Base-by-base conservation (phyloP, 768 basidiomycete genomes). In the Amylocystis lapponica region DNA sequence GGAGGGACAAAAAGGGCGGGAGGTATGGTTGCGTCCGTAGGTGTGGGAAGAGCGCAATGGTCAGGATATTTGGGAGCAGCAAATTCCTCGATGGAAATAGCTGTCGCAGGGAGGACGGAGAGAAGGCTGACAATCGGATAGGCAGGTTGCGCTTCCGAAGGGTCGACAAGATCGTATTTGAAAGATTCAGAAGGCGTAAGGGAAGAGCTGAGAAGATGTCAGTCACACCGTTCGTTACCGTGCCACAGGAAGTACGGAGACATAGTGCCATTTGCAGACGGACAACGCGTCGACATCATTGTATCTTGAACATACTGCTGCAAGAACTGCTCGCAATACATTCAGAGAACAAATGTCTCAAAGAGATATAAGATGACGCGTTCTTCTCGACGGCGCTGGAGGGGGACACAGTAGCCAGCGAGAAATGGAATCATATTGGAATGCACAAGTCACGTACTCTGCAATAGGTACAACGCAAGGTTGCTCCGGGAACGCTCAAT, bases 371-470 rank as follows among this genome's bases (percentile, higher is more conserved):
- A n/a, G n/a, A n/a, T n/a, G n/a, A n/a, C 21, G 12, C 10, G 47
- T 13, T 19, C 36, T 31, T 27, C 22, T 27, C 26, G 47, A n/a
- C n/a, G n/a, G n/a, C n/a, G n/a, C n/a, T n/a, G n/a, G n/a, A n/a
- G n/a, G n/a, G n/a, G n/a, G n/a, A n/a, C n/a, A n/a, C n/a, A n/a
- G n/a, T 42, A 40, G 41, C 13, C 9, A 39, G 27, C 19, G 17
- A 43, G 6, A 9, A 30, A 33, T 30, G 21, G 23, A 34, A 29
- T 14, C 11, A 17, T 33, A 27, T 27, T n/a, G n/a, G n/a, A n/a
- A n/a, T n/a, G 13, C 10, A n/a, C n/a, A n/a, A n/a, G n/a, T n/a
- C 5, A 68, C 82, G 53, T 56, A 94, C 90, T 87, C 67, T 93
- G 86, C 2, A 94, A 49, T 21, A 94, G 68, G 61, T 86, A 91